Percentiles rank a stretch among this genome's conserved stretches.
These are phyloP conservation scores for Agrocybe pediades DNA, from an alignment of 768 basidiomycete species.

Conservation along the genomic window DNA sequence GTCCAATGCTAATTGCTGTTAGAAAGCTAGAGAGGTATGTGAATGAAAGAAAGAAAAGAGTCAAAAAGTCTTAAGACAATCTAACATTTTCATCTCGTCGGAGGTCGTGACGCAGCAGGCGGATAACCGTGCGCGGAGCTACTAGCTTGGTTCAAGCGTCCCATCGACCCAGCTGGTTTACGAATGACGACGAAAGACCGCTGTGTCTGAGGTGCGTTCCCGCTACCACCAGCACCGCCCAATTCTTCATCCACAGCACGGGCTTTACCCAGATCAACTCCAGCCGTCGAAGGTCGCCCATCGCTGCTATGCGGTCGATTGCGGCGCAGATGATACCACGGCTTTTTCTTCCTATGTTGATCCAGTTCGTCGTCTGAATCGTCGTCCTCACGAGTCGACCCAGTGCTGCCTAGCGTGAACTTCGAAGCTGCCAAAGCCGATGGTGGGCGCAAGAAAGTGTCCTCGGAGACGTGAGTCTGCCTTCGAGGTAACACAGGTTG, in stretches of 20 bases:
- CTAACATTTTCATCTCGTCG: constrained; percentile 24
- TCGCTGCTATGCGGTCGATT: constrained; percentile 63
- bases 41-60: constrained; percentile 3
- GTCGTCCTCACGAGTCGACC: constrained; percentile 32
- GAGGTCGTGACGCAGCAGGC: constrained; percentile 27
- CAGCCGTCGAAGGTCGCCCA: constrained; percentile 32
- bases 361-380: constrained; percentile 43
- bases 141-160: constrained; percentile 29
- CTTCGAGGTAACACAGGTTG: constrained; percentile 9
- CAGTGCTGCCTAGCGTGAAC: constrained; percentile 23
- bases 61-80: not conserved
- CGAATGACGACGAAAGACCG: constrained; percentile 74
- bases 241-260: constrained; percentile 35
- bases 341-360: constrained; percentile 57
- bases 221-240: constrained; percentile 28
- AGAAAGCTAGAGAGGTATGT: not conserved
- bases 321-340: constrained; percentile 69
- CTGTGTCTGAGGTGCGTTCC: constrained; percentile 36
- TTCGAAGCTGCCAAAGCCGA: constrained; percentile 14
- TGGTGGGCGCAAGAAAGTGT: constrained; percentile 24
- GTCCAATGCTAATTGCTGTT: constrained; percentile 1
- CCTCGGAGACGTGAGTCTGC: constrained; percentile 25
- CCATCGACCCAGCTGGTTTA: constrained; percentile 48
- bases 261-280: constrained; percentile 11
- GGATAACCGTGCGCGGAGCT: constrained; percentile 14